Base-by-base conservation (phyloP, 345 rosid species). In the Murraya koenigii region DNA sequence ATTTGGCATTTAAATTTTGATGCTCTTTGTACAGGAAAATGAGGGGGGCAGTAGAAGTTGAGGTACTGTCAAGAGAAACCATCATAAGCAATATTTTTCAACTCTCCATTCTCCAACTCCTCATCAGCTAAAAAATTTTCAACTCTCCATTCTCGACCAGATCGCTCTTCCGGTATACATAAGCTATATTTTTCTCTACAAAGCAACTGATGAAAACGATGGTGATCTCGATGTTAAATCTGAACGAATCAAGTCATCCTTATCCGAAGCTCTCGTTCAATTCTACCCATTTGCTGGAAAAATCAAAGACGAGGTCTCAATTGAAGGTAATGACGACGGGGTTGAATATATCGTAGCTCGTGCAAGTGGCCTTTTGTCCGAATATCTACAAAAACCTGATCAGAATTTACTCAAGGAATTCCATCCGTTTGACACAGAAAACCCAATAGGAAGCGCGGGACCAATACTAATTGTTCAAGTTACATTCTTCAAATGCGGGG, bases 111-210 rank as follows among this genome's bases (percentile, higher is more conserved):
- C 84, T 52, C 72, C 64, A 39, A 80, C 72, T 30, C 81, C 71
- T 15, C 36, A 30, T 63, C 39, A 63, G 38, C 67, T 32, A 33
- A 7, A 39, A 63, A 63, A 63, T 17, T 32, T 30, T 32, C 32
- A 63, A 33, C 67, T 63, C 67, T 82, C 84, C 58, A 56, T 85
- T 54, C 75, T 82, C 38, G 88, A 82, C 49, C 88, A 85, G 66
- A 75, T 82, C 19, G 68, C 78, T 77, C 81, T 85, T 74, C 47
- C 75, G 7, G 41, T 61, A 19, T 79, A 47, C 44, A 55, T 49
- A 69, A 81, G 78, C n/a, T 38, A 71, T 33, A 41, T 79, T 26
- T 74, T 82, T 54, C 76, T 75, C 71, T 82, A 82, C 80, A 63
- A 35, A 8, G 35, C 23, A 25, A 71, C 54, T 56, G 15, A 10